Conservation (phyloP, 1,284 basidiomycete species). For the Sporisorium reilianum region DNA sequence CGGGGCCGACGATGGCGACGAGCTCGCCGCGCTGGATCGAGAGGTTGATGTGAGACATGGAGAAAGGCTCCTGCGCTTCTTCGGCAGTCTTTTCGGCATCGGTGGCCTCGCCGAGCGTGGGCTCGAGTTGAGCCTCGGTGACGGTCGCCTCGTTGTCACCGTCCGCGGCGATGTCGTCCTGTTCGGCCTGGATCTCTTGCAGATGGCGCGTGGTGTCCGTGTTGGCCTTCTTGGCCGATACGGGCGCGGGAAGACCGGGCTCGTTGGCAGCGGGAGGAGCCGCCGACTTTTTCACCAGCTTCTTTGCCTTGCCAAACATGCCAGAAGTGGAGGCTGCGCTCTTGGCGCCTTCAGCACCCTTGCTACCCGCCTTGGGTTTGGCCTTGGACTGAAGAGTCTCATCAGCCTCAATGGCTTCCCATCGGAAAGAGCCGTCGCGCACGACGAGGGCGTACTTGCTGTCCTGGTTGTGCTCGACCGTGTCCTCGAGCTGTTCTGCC, state of each 20-base stretch:
- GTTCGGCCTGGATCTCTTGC: slow-evolving; percentile 45
- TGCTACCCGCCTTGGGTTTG: slow-evolving; percentile 23
- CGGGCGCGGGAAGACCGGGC: slow-evolving; percentile 30
- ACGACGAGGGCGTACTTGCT: slow-evolving; percentile 50
- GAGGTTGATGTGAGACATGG: slow-evolving; percentile 52
- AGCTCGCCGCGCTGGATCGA: slow-evolving; percentile 53
- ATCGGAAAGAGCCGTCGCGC: slow-evolving; percentile 51
- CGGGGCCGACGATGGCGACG: slow-evolving; percentile 65
- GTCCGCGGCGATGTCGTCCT: slow-evolving; percentile 26
- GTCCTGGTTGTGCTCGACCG: slow-evolving; percentile 76
- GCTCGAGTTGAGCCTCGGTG: slow-evolving; percentile 35
- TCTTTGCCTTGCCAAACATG: slow-evolving; percentile 44
- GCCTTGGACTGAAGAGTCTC: slow-evolving; percentile 31
- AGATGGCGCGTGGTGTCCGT: slow-evolving; percentile 31
- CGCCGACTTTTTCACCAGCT: slow-evolving; percentile 25
- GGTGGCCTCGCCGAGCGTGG: slow-evolving; percentile 23
- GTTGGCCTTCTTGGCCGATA: slow-evolving; percentile 24
- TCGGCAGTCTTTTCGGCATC: slow-evolving; percentile 23
- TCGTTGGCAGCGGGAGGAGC: slow-evolving; percentile 32
- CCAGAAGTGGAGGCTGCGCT: slow-evolving; percentile 5
- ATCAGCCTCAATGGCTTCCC: slow-evolving; percentile 56
- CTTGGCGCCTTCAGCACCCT: slow-evolving; percentile 10
- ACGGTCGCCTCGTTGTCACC: slow-evolving; percentile 33
- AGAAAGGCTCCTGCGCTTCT: slow-evolving; percentile 53
- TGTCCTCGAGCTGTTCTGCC: slow-evolving; percentile 76